Conservation (phyloP, 345 rosid genomes). For the Eutrema yunnanense region DNA sequence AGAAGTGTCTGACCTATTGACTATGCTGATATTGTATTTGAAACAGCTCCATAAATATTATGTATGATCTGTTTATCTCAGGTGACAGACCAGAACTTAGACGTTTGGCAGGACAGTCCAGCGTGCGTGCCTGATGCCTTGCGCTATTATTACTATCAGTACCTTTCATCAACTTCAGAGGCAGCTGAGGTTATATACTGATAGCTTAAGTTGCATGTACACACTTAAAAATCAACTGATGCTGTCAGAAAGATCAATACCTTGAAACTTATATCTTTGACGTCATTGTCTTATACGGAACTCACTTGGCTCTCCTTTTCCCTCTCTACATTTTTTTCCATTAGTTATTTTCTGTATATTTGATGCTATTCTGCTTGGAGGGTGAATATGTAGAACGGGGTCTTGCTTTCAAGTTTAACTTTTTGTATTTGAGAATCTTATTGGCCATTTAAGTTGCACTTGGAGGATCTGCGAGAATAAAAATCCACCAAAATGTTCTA, state of each 20-base stretch:
- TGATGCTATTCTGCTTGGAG: background rate
- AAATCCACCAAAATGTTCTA: background rate
- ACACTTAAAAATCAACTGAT: constrained; percentile 6
- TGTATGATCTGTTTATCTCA: constrained; percentile 33
- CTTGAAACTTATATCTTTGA: constrained; percentile 8
- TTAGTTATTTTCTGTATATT: background rate
- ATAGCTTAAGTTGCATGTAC: background rate
- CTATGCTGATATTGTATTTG: background rate
- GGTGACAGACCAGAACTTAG: constrained; percentile 93
- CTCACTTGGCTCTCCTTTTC: background rate
- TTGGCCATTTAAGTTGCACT: background rate
- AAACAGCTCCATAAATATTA: background rate
- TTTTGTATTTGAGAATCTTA: constrained; percentile 9
- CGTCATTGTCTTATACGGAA: background rate
- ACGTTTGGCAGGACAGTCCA: constrained; percentile 79
- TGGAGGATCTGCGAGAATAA: background rate
- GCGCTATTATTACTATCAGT: constrained; percentile 92
- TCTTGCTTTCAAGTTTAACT: background rate
- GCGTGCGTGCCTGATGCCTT: constrained; percentile 90
- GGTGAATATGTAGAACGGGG: background rate
- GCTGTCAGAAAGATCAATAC: constrained; percentile 1
- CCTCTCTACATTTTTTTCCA: background rate
- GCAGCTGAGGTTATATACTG: constrained; percentile 75
- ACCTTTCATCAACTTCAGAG: constrained; percentile 88
- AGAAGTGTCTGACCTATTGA: background rate